Conservation (phyloP, 2,329 filamentous ascomycete genomes). For the Dothideomycetes sp. region DNA sequence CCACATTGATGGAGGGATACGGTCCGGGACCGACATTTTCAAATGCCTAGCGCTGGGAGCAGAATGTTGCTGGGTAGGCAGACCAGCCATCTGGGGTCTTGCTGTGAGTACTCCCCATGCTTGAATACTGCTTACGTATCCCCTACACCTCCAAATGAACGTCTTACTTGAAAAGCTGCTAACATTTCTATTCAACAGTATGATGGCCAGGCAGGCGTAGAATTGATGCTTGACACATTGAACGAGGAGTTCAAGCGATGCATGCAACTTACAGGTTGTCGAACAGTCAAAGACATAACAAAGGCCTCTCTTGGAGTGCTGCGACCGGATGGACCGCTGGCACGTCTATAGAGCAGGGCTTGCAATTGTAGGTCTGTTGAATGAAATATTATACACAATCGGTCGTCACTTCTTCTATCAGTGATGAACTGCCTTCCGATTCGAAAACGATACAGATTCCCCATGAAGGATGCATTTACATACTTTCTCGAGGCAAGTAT, state of each 20-base stretch:
- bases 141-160: not conserved
- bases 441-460: too few species aligned
- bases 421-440: too few species aligned
- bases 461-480: too few species aligned
- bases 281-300: conserved; percentile 22
- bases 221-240: conserved; percentile 12
- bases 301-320: conserved; percentile 20
- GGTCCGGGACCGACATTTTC: conserved; percentile 46
- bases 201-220: conserved; percentile 25
- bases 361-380: too few species aligned
- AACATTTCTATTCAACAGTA: conserved; percentile 15
- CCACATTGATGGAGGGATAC: conserved; percentile 49
- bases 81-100: conserved; percentile 40
- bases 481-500: too few species aligned
- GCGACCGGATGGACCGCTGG: conserved; percentile 20
- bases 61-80: conserved; percentile 37
- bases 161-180: conserved; percentile 4
- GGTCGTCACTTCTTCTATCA: too few species aligned
- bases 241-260: conserved; percentile 18
- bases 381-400: too few species aligned
- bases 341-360: conserved; percentile 16
- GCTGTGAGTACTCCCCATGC: conserved; percentile 21
- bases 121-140: not conserved
- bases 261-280: conserved; percentile 27
- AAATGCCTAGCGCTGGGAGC: conserved; percentile 45